Base-by-base conservation (phyloP, 129 eudicot species). In the Flaveria robusta region DNA sequence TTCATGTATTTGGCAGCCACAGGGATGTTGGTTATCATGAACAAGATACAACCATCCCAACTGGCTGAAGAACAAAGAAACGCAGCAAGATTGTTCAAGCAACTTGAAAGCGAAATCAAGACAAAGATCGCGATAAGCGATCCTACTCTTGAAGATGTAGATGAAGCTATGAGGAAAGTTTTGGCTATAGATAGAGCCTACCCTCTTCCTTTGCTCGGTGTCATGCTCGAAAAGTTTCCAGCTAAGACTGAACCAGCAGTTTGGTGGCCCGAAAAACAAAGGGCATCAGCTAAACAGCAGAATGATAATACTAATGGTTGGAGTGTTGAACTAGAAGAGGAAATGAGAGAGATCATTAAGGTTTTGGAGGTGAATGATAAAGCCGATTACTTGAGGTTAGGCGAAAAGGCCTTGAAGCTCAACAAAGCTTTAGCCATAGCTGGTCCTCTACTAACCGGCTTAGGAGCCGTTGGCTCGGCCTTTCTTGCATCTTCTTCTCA, bases 161-260 rank as follows among this genome's bases (percentile, higher is more conserved):
- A 85, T 20, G 90, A 90, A n/a, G 66, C 86, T 2, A 80, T 88
- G 86, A 84, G 80, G 24, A 86, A 76, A 64, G 85, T 90, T 31
- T 83, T 88, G 83, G 89, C 88, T 41, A 63, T 90, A 67, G 98
- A 92, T 51, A 83, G 66, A 75, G 98, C 96, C 3, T 92, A 86
- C 77, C 98, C 98, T 22, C 89, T 93, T 65, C 98, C 98, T 60
- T 71, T 93, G 19, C 85, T 90, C 12, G 96, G 96, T 27, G 85
- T 43, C 51, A 93, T 93, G 96, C 84, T 93, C n/a, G 98, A 93
- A 9, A 93, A 93, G 72, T 90, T 88, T 49, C 96, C 98, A 0
- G 58, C 78, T 2, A 66, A 65, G 0, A 76, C 81, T 1, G 85
- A 86, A 80, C 93, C 98, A 0, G 88, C 96, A 0, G 84, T 79